Percentiles rank a stretch among this genome's conserved stretches.
Conservation (phyloP, 1,284 basidiomycete genomes). For the Mycena sp. region DNA sequence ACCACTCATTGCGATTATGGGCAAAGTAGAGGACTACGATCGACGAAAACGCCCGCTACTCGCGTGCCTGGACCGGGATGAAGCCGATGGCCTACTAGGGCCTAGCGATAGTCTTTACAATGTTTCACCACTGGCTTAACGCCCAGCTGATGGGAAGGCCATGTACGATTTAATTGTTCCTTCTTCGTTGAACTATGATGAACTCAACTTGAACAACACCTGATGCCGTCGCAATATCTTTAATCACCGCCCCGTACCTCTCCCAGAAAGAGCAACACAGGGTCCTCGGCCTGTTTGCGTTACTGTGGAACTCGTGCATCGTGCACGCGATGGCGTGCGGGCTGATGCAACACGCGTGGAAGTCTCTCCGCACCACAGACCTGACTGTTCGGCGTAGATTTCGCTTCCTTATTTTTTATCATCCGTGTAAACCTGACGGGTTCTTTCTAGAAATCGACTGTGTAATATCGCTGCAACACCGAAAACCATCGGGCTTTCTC, state of each 20-base stretch:
- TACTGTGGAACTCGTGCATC: constrained; percentile 7
- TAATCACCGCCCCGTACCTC: constrained; percentile 3
- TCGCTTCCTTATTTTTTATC: background rate
- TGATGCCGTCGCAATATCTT: background rate
- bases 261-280: constrained; percentile 9
- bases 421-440: background rate
- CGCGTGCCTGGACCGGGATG: background rate
- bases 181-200: too few relatives aligned
- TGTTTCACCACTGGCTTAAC: constrained; percentile 5
- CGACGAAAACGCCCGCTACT: background rate
- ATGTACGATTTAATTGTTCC: too few relatives aligned
- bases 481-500: background rate
- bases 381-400: background rate
- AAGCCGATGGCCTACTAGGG: constrained; percentile 5
- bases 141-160: constrained; percentile 3
- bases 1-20: background rate
- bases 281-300: constrained; percentile 7
- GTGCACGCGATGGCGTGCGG: constrained; percentile 8
- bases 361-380: constrained; percentile 9
- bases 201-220: background rate
- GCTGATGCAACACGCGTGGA: constrained; percentile 8
- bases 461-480: background rate
- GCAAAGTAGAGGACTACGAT: background rate
- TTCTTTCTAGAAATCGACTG: constrained; percentile 2
- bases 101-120: constrained; percentile 1